Conservation (phyloP, 768 basidiomycete genomes). For the Lepiota venenata region DNA sequence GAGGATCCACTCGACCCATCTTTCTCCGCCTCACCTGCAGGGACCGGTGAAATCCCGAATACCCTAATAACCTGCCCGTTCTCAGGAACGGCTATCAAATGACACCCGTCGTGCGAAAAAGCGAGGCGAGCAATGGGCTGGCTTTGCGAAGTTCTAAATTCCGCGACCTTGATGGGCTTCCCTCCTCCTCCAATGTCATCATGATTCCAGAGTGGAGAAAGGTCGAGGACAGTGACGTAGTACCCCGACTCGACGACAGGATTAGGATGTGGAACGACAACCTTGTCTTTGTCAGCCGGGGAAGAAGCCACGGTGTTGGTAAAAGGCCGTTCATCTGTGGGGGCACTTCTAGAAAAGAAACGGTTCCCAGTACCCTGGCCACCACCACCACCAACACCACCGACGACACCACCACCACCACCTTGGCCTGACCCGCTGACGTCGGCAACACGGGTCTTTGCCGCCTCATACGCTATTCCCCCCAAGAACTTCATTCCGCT, state of each 20-base stretch:
- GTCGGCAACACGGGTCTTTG: slow-evolving; percentile 30
- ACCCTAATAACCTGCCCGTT: slow-evolving; percentile 55
- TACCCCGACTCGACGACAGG: slow-evolving; percentile 27
- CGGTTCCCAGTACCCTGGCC: slow-evolving; percentile 18
- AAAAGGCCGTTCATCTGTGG: slow-evolving; percentile 29
- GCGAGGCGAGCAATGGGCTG: slow-evolving; percentile 42
- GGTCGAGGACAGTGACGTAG: slow-evolving; percentile 57
- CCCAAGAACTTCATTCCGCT: slow-evolving; percentile 64
- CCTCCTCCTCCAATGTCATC: not conserved
- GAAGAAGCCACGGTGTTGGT: slow-evolving; percentile 3
- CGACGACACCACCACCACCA: slow-evolving; percentile 18
- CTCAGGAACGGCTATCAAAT: slow-evolving; percentile 43
- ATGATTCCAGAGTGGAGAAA: slow-evolving; percentile 26
- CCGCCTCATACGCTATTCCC: slow-evolving; percentile 56
- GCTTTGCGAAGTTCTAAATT: slow-evolving; percentile 46
- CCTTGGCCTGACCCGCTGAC: slow-evolving; percentile 8
- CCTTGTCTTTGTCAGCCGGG: slow-evolving; percentile 13
- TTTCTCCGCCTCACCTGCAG: slow-evolving; percentile 9
- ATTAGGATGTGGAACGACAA: slow-evolving; percentile 20
- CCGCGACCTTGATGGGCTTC: slow-evolving; percentile 31
- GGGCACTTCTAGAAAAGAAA: slow-evolving; percentile 65
- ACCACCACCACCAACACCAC: slow-evolving; percentile 24
- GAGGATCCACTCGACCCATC: slow-evolving; percentile 19
- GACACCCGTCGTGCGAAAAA: slow-evolving; percentile 55
- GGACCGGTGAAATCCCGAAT: slow-evolving; percentile 35